Base-by-base conservation (phyloP, 1,139 yeast species). In the Suhomyces guaymorum region DNA sequence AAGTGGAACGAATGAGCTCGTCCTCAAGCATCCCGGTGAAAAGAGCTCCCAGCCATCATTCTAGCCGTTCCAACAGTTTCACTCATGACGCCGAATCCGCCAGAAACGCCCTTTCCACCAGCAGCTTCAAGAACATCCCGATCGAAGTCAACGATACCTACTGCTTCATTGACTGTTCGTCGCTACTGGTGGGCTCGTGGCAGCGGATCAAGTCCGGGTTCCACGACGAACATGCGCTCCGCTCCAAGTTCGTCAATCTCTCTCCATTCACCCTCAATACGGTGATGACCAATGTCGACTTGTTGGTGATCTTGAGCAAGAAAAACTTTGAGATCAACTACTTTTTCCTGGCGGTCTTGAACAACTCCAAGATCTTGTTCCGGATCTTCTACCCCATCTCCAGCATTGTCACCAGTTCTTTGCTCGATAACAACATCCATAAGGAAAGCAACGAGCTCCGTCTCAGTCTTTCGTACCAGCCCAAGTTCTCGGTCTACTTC, bases 171-270 rank as follows among this genome's bases (percentile, higher is more conserved):
- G 88, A 83, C 48, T 75, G 85, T 44, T 66, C 73, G 35, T 78
- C 85, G 15, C 66, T 83, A 14, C 75, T 83, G 2, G 89, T 84
- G 16, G 92, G 92, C 0, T 71, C 81, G 28, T 84, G 94, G 94
- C 89, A 83, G 55, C 62, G 94, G 45, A 73, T 82, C 44, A 79
- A 79, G 53, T 71, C 82, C 25, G 92, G 90, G 1, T 64, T 67
- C 38, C 63, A 79, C 39, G 61, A 66, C 32, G 66, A 62, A 54
- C 61, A 32, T 43, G 54, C 46, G 47, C 63, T 75, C 33, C 59
- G 70, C 26, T 61, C 62, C 32, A 70, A 68, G 33, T 61, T 82
- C 36, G 66, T 74, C 15, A 83, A 83, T 48, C 59, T 84, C 24
- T 78, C 88, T 1, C 94, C 94, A 2, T 71, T 72, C 41, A 71